Percentiles rank a stretch among this genome's conserved stretches.
Conservation (phyloP, 2,329 filamentous ascomycete genomes). For the Ophiostoma himal-ulmi region DNA sequence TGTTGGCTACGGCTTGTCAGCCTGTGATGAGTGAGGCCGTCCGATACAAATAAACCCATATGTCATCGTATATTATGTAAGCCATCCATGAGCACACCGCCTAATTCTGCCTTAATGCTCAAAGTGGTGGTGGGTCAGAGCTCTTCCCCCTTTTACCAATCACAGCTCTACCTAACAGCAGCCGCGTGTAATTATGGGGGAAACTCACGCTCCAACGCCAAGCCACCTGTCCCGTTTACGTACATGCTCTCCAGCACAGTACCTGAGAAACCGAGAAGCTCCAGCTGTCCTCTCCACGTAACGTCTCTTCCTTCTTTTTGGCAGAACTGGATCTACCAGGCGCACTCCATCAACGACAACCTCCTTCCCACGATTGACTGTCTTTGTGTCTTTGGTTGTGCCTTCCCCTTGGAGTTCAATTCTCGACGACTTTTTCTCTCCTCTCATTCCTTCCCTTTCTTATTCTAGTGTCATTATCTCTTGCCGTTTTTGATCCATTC, state of each 20-base stretch:
- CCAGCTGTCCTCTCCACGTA: conserved; percentile 26
- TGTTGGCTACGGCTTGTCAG: background rate
- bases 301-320: conserved; percentile 12
- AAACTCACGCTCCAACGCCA: conserved; percentile 11
- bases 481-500: background rate
- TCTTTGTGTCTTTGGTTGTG: background rate
- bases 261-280: conserved; percentile 22
- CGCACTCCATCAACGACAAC: conserved; percentile 17
- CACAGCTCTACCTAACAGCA: conserved; percentile 5
- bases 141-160: conserved; percentile 11
- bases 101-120: conserved; percentile 18
- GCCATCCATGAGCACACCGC: conserved; percentile 15
- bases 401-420: background rate
- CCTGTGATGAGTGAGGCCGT: background rate
- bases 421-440: conserved; percentile 10
- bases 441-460: background rate
- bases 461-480: background rate
- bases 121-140: conserved; percentile 13
- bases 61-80: background rate
- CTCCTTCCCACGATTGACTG: conserved; percentile 7
- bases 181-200: conserved; percentile 20
- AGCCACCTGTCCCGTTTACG: conserved; percentile 13
- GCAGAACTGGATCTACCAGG: conserved; percentile 17
- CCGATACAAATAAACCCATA: background rate
- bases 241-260: conserved; percentile 3